These are phyloP conservation scores for Gyromitra esculenta DNA, from an alignment of 2,329 filamentous ascomycete genomes.

Conservation along the genomic window DNA sequence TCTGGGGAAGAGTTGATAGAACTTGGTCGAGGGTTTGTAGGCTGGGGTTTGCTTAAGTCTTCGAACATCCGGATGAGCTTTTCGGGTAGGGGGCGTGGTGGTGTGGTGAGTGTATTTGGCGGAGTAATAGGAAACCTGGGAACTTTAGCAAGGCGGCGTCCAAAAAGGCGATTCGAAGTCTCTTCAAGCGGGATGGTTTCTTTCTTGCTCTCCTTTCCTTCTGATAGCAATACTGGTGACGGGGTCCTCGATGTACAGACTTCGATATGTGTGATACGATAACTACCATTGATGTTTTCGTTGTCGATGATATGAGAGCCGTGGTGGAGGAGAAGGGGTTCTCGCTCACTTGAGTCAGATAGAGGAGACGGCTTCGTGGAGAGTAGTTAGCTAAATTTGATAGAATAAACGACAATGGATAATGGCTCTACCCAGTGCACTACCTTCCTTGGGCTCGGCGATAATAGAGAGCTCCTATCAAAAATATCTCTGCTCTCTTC, in stretches of 20 bases:
- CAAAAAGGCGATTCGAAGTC: constrained; percentile 42
- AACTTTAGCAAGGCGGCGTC: constrained; percentile 34
- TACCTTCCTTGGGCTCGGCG: constrained; percentile 33
- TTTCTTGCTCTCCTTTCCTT: constrained; percentile 23
- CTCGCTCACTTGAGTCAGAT: constrained; percentile 29
- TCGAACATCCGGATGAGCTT: constrained; percentile 53
- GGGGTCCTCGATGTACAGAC: constrained; percentile 24
- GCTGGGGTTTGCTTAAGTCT: constrained; percentile 46
- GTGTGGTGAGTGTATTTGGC: constrained; percentile 32
- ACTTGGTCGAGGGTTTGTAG: constrained; percentile 38
- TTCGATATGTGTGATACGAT: constrained; percentile 16
- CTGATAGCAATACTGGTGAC: not conserved
- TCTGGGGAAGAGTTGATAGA: constrained; percentile 43
- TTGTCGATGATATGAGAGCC: constrained; percentile 31
- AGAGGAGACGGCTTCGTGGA: constrained; percentile 35
- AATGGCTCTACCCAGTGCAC: constrained; percentile 42
- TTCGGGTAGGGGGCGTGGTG: constrained; percentile 48
- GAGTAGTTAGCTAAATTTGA: constrained; percentile 13
- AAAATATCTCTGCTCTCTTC: constrained; percentile 45
- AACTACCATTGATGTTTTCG: constrained; percentile 21
- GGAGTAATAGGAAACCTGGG: constrained; percentile 14
- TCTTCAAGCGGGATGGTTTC: constrained; percentile 25
- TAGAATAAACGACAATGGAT: not conserved
- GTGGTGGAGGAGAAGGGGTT: constrained; percentile 36
- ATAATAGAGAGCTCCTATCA: constrained; percentile 5